These are phyloP conservation scores for Drosera capensis DNA, from an alignment of 148 eudicot species.

Conservation along the genomic window DNA sequence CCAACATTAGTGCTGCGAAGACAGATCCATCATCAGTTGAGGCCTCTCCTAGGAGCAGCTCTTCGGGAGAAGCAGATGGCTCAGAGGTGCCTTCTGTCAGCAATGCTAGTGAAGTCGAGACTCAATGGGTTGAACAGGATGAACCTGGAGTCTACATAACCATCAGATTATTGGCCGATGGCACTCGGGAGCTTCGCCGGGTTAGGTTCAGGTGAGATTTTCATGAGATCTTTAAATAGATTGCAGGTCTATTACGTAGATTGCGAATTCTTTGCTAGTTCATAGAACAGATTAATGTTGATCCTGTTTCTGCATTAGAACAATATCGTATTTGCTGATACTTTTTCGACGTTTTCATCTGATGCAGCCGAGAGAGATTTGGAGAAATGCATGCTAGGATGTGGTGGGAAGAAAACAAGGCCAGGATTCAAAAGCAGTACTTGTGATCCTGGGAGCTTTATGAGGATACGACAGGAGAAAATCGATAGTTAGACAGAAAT, in stretches of 20 bases:
- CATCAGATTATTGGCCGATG: conserved; percentile 73
- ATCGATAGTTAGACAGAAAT: too few species aligned
- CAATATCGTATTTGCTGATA: not conserved
- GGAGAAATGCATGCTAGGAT: conserved; percentile 73
- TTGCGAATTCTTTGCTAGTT: too few species aligned
- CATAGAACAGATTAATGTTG: too few species aligned
- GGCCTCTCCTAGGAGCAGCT: conserved; percentile 56
- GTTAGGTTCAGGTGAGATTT: conserved; percentile 86
- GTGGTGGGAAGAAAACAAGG: conserved; percentile 92
- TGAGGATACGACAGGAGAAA: not conserved
- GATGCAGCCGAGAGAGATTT: conserved; percentile 83
- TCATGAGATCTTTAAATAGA: not conserved
- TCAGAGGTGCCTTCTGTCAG: conserved; percentile 81
- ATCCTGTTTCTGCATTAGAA: not conserved
- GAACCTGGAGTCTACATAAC: conserved; percentile 97
- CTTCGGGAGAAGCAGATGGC: conserved; percentile 74
- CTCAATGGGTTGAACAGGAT: conserved; percentile 96
- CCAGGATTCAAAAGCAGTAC: conserved; percentile 82
- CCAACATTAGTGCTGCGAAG: conserved; percentile 74
- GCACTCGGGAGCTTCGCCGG: conserved; percentile 81
- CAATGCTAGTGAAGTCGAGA: conserved; percentile 79
- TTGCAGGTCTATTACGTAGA: not conserved
- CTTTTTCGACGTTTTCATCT: not conserved
- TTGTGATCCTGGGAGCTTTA: conserved; percentile 32
- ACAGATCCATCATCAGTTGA: conserved; percentile 74